Percentiles rank a stretch among this genome's conserved stretches.
phyloP scores from a whole-genome alignment of 768 basidiomycete species.

The Phylloporus rhodoxanthus region DNA sequence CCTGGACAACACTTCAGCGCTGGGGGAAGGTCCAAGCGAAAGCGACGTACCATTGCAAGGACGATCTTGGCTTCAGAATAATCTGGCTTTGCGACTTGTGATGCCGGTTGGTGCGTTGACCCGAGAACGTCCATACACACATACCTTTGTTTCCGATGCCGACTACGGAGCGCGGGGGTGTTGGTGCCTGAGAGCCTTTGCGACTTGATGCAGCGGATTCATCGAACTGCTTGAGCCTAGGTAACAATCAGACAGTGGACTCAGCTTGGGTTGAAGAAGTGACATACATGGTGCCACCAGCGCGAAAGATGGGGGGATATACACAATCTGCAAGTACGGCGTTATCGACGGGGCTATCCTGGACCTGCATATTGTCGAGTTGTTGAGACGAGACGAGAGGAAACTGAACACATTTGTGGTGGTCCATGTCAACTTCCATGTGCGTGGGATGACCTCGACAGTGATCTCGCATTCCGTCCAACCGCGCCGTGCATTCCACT shows the following conservation, averaged over 20 bases:
- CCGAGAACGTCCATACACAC: not conserved
- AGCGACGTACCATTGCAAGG: slow-evolving; percentile 75
- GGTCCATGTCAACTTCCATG: slow-evolving; percentile 10
- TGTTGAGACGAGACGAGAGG: slow-evolving; percentile 9
- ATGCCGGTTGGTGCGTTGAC: not conserved
- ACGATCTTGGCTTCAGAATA: slow-evolving; percentile 99
- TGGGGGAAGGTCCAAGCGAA: not conserved
- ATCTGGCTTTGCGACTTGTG: slow-evolving; percentile 86
- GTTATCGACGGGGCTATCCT: slow-evolving; percentile 12
- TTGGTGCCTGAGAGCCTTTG: slow-evolving; percentile 65
- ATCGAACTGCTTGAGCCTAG: slow-evolving; percentile 76
- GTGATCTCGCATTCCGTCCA: slow-evolving; percentile 17
- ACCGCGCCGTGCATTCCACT: slow-evolving; percentile 26
- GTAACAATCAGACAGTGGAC: slow-evolving; percentile 1
- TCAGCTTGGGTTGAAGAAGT: not conserved
- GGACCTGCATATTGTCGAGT: slow-evolving; percentile 24
- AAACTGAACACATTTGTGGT: slow-evolving; percentile 11
- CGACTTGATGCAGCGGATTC: slow-evolving; percentile 66
- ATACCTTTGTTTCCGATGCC: slow-evolving; percentile 86
- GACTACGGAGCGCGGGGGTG: slow-evolving; percentile 77
- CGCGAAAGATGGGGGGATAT: slow-evolving; percentile 58
- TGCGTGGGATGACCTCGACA: slow-evolving; percentile 13
- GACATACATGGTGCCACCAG: slow-evolving; percentile 69
- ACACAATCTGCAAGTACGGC: slow-evolving; percentile 11
- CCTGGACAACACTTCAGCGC: slow-evolving; percentile 39